Conservation (phyloP, 139 green algal species). For the Mesotaenium endlicherianum region DNA sequence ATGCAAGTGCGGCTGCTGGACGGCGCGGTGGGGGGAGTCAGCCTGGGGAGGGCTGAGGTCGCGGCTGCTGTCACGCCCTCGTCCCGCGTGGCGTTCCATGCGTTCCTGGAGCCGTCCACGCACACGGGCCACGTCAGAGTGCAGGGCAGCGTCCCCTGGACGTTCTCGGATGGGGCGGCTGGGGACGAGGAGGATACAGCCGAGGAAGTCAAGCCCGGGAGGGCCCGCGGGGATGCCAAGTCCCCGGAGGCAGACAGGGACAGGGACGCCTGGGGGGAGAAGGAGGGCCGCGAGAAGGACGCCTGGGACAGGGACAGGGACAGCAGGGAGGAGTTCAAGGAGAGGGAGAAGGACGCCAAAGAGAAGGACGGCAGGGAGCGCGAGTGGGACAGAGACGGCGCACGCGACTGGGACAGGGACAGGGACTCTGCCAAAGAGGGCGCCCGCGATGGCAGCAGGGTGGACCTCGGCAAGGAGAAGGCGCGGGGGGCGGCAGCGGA, state of each 20-base stretch:
- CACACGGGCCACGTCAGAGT: conserved; percentile 24
- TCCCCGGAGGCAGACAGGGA: not conserved
- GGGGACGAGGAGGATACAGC: not conserved
- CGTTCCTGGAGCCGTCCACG: conserved; percentile 27
- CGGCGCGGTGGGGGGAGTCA: conserved; percentile 26
- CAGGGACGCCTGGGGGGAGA: not conserved
- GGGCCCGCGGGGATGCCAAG: no score
- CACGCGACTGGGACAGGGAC: conserved; percentile 3
- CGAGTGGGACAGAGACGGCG: conserved; percentile 1
- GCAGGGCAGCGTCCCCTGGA: conserved; percentile 39
- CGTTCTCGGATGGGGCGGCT: not conserved
- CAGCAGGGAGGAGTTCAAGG: not conserved
- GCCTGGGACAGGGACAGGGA: conserved; percentile 5
- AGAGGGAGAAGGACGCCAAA: not conserved
- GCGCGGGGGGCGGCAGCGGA: not conserved
- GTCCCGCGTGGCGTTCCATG: conserved; percentile 36
- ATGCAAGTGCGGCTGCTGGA: conserved; percentile 42
- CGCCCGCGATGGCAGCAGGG: conserved; percentile 18
- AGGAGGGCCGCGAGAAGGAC: not conserved
- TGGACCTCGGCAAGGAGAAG: not conserved
- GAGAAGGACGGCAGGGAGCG: not conserved
- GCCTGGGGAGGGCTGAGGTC: conserved; percentile 37
- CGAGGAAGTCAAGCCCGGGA: conserved; percentile 1
- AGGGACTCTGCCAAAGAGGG: conserved; percentile 18
- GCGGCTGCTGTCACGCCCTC: conserved; percentile 14